These are phyloP conservation scores for Candida quercuum DNA, from an alignment of 805 yeast genomes.

Conservation along the genomic window DNA sequence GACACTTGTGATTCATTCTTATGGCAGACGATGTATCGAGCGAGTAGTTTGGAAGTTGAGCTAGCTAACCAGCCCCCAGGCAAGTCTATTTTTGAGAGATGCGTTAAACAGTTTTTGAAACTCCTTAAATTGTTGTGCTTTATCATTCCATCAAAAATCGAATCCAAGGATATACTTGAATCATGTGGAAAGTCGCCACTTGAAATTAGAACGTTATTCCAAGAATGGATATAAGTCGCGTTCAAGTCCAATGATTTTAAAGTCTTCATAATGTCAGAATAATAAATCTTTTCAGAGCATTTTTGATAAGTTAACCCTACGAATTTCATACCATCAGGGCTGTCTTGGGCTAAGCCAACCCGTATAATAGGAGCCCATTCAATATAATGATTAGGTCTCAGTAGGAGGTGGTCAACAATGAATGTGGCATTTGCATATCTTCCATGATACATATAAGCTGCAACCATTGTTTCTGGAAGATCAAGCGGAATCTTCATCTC, in stretches of 20 bases:
- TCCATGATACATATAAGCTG: conserved; percentile 14
- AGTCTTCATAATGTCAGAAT: conserved; percentile 7
- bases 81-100: conserved; percentile 1
- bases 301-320: conserved; percentile 9
- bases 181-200: conserved; percentile 13
- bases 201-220: conserved; percentile 12
- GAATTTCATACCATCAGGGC: conserved; percentile 1
- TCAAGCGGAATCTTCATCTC: conserved; percentile 7
- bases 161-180: conserved; percentile 11
- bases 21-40: conserved; percentile 8
- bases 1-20: conserved; percentile 3
- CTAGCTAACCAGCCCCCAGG: conserved; percentile 11
- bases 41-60: conserved; percentile 9
- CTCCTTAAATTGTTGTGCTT: conserved; percentile 8
- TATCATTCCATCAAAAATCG: conserved; percentile 11
- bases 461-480: conserved; percentile 9
- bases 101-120: conserved; percentile 11
- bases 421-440: conserved; percentile 7
- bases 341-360: conserved; percentile 8
- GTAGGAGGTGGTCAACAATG: conserved; percentile 2
- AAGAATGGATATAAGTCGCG: conserved; percentile 7
- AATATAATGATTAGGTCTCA: not conserved
- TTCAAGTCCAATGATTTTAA: conserved; percentile 6
- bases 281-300: conserved; percentile 1
- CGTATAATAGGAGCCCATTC: conserved; percentile 14